Conservation (phyloP, 2,329 filamentous ascomycete genomes). For the Fusarium nygamai region DNA sequence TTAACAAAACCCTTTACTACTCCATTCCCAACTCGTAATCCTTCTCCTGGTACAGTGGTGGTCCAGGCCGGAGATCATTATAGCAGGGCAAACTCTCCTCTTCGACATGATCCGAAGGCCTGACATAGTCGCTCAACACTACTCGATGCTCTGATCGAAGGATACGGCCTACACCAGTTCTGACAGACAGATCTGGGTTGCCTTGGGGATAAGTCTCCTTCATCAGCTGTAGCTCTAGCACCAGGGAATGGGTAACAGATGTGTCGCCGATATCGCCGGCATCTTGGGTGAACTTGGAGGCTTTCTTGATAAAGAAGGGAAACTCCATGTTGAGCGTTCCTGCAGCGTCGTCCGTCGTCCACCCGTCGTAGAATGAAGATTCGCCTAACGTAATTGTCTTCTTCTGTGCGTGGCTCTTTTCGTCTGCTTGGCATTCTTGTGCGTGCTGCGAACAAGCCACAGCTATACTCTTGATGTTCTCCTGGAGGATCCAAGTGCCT, state of each 20-base stretch:
- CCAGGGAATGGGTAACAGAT: slow-evolving; percentile 81
- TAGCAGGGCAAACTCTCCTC: slow-evolving; percentile 19
- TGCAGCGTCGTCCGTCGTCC: slow-evolving; percentile 74
- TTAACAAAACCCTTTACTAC: neutral
- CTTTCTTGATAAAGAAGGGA: slow-evolving; percentile 60
- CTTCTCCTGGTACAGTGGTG: slow-evolving; percentile 4
- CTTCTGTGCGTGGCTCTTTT: slow-evolving; percentile 47
- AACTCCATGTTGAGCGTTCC: slow-evolving; percentile 69
- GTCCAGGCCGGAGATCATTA: neutral
- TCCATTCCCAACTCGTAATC: neutral
- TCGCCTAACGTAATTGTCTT: slow-evolving; percentile 80
- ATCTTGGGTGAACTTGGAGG: slow-evolving; percentile 74
- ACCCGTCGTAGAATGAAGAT: slow-evolving; percentile 82
- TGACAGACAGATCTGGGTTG: slow-evolving; percentile 73
- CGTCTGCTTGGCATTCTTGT: neutral
- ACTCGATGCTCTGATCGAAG: slow-evolving; percentile 89
- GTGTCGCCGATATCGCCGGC: slow-evolving; percentile 77
- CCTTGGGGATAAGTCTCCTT: slow-evolving; percentile 84
- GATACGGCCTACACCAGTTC: slow-evolving; percentile 88
- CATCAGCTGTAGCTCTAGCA: slow-evolving; percentile 90
- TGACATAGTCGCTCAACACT: slow-evolving; percentile 72
- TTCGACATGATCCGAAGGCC: neutral
- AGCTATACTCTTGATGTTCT: slow-evolving; percentile 79
- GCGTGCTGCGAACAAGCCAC: slow-evolving; percentile 81
- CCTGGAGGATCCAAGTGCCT: slow-evolving; percentile 90